Evolutionary conservation across 495 filamentous ascomycete genomes (phyloP).

Genomic region (Aspergillus cavernicola): DNA sequence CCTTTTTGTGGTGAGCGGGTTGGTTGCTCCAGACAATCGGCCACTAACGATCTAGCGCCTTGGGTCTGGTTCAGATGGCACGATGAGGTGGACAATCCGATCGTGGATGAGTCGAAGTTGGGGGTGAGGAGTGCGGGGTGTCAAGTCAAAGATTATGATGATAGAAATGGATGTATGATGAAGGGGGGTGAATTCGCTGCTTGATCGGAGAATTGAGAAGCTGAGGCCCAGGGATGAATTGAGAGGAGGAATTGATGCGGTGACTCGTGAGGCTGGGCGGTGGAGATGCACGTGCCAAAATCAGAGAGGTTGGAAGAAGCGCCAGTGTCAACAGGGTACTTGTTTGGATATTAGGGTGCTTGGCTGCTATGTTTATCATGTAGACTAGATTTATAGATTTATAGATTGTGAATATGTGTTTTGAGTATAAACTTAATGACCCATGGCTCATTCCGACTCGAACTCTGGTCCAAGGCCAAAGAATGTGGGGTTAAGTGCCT

Average conservation of each 20-base stretch:
- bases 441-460: not conserved
- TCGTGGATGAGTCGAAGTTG: not conserved
- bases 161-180: constrained; percentile 1
- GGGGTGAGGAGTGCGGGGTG: constrained; percentile 12
- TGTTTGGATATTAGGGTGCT: too few species aligned
- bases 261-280: constrained; percentile 35
- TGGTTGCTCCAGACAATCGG: constrained; percentile 33
- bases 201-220: constrained; percentile 9
- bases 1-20: constrained; percentile 21
- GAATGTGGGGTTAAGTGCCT: not conserved
- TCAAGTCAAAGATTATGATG: not conserved
- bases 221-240: constrained; percentile 16
- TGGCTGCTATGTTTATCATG: too few species aligned
- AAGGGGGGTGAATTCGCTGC: too few species aligned
- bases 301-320: constrained; percentile 22
- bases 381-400: too few species aligned
- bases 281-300: constrained; percentile 28
- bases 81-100: not conserved
- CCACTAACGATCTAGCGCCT: constrained; percentile 25
- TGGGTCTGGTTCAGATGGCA: constrained; percentile 13
- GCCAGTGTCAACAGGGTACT: too few species aligned
- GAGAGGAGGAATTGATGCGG: constrained; percentile 23
- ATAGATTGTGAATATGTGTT: too few species aligned
- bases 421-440: not conserved
- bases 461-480: not conserved